A percentile compares a stretch with the other conserved stretches of the same genome.
Evolutionary conservation across 1,139 yeast species (phyloP).

Genomic region (Saccharomyces pastorianus): DNA sequence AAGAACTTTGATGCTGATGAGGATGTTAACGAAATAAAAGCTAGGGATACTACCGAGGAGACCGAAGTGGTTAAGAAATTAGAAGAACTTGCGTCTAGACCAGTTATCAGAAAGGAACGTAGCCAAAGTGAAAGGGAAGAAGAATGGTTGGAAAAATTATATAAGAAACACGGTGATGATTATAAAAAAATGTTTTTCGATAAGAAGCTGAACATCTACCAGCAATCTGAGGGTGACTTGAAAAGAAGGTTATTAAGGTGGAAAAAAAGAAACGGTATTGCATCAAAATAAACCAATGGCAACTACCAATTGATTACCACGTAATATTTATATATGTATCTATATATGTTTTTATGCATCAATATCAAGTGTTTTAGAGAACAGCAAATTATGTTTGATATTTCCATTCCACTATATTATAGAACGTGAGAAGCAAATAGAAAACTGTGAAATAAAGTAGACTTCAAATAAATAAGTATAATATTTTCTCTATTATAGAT

Average conservation of each 20-base stretch:
- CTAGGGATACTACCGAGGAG: constrained; percentile 30
- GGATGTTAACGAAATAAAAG: constrained; percentile 26
- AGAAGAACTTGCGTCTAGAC: constrained; percentile 56
- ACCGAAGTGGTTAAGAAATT: constrained; percentile 58
- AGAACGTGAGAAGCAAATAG: background rate
- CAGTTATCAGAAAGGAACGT: constrained; percentile 46
- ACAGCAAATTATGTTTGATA: background rate
- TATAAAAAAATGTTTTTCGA: constrained; percentile 91
- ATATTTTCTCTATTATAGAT: constrained; percentile 1
- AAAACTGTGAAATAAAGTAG: background rate
- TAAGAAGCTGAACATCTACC: constrained; percentile 70
- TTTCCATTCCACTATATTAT: background rate
- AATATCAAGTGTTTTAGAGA: background rate
- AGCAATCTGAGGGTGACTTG: constrained; percentile 79
- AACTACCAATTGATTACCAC: background rate
- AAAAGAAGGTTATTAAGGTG: constrained; percentile 59
- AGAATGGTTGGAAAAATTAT: constrained; percentile 59
- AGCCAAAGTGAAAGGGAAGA: constrained; percentile 63
- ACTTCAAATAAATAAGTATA: background rate
- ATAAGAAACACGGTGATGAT: constrained; percentile 79
- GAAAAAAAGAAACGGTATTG: constrained; percentile 43
- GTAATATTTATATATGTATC: background rate
- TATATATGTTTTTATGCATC: background rate
- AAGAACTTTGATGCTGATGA: constrained; percentile 24
- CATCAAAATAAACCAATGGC: constrained; percentile 6